Evolutionary conservation across 352 stramenopile species (phyloP), one percentile per base, ranked within the genome.

Genomic region (Pythium myriotylum): DNA sequence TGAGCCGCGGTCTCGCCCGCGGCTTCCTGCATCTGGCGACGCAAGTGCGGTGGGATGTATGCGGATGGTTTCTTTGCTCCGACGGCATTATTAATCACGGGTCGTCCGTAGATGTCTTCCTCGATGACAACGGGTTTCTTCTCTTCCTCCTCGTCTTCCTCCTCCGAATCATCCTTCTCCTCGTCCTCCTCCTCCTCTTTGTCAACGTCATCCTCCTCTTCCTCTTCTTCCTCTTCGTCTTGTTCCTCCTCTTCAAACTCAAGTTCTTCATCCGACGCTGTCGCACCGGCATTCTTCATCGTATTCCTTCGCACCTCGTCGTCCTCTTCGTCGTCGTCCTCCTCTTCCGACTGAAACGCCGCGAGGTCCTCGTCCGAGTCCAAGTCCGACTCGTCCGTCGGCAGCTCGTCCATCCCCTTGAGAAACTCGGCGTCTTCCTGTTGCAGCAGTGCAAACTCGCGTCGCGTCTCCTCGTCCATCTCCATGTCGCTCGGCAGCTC

Each of bases 1-100:
- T 8, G 19, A 17, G 26, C 20, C 49, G 20, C 63, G 64, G 42
- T 26, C 14, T 65, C 54, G 40, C 65, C 74, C 45, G 68, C 72
- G 52, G 78, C 66, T 54, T 70, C 67, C 59, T 84, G 69, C 72
- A 87, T 68, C 50, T 89, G 84, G 35, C 80, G 81, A 19, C 90
- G 84, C 53, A 97, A 66, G 59, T 96, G 86, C 26, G 90, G 90
- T n/a, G 90, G 88, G 41, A 97, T 62, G 49, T 97, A 97, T 27
- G 80, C 74, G 4, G 70, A 87, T 19, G 79, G 77, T 45, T 73
- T 79, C 35, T 81, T 81, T 12, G 58, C 29, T 4, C 68, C 67
- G 23, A 76, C 70, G 37, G 51, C 57, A 0, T 74, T 46, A 37
- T 89, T 85, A 33, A 92, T 63, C n/a, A 91, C 66, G 1, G 83